Conservation (phyloP, 2,329 filamentous ascomycete genomes). For the Claviceps sp. region DNA sequence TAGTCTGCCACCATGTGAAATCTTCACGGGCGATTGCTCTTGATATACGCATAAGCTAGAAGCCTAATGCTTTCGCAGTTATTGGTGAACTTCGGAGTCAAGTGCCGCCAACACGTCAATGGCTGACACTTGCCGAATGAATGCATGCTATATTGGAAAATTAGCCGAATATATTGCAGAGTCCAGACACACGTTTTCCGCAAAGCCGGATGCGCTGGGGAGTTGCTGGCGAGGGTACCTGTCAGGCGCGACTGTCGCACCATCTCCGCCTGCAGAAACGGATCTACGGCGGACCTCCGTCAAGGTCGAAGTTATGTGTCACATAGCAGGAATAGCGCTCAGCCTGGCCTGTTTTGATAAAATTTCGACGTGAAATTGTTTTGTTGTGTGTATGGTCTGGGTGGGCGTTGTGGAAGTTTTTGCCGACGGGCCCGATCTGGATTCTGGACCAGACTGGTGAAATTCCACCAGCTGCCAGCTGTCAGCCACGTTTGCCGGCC, state of each 20-base stretch:
- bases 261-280: conserved; percentile 3
- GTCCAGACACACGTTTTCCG: not conserved
- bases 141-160: not conserved
- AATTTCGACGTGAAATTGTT: not conserved
- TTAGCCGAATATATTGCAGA: not conserved
- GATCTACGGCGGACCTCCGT: conserved; percentile 1
- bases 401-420: not conserved
- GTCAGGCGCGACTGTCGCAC: not conserved
- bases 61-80: not conserved
- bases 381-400: not conserved
- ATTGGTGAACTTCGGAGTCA: not conserved
- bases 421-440: not conserved
- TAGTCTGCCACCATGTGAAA: not conserved
- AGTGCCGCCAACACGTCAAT: not conserved
- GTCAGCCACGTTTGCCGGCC: not conserved
- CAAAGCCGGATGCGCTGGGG: not conserved
- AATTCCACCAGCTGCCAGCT: not conserved
- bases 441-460: not conserved
- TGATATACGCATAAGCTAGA: not conserved
- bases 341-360: not conserved
- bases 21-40: not conserved
- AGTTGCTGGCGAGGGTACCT: not conserved
- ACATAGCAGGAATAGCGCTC: not conserved
- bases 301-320: not conserved
- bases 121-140: not conserved